Base-by-base conservation (phyloP, 2,329 filamentous ascomycete genomes). In the Metarhizium guizhouense region DNA sequence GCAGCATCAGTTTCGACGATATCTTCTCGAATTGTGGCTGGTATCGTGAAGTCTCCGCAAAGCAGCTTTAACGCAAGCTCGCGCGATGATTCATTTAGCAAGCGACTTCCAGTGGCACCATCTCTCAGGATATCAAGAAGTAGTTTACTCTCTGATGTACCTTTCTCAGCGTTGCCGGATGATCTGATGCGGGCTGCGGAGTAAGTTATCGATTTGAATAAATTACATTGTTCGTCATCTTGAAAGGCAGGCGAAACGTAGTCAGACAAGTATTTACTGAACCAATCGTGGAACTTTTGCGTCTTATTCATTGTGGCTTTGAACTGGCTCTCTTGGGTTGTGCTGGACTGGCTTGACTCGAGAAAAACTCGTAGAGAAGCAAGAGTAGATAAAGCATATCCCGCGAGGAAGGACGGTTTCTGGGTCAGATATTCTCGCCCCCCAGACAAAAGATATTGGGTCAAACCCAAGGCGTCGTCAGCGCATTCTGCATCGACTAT, bases 391-490 rank as follows among this genome's bases (percentile, higher is more conserved):
- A 96, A 74, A 1, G 87, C 81, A 60, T 92, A 87, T 0, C 92
- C 93, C 11, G 88, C 85, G 47, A 95, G 75, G 63, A 96, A 96
- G 0, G 85, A 86, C 0, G 90, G 84, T 0, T 80, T 77, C 36
- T 80, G 76, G 3, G 69, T 72, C 4, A 99, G 75, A 66, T 93
- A 85, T 5, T 72, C 63, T 16, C 74, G 73, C 7, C 93, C 91
- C 53, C 81, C 79, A 6, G 81, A 75, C 14, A 97, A 76, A 1
- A 99, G 78, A 69, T 95, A 96, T 68, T 90, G 87, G 57, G 88
- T 84, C 38, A 99, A 81, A 0, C 92, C 93, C 48, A 97, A 78
- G 1, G 89, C 86, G 72, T 99, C 94, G 65, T 96, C 90, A 10
- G 92, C 88, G 69, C 93, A 97, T 65, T 95, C 87, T 0, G 86